phyloP scores from a whole-genome alignment of 2,329 filamentous ascomycete genomes.

The Nakataea oryzae region DNA sequence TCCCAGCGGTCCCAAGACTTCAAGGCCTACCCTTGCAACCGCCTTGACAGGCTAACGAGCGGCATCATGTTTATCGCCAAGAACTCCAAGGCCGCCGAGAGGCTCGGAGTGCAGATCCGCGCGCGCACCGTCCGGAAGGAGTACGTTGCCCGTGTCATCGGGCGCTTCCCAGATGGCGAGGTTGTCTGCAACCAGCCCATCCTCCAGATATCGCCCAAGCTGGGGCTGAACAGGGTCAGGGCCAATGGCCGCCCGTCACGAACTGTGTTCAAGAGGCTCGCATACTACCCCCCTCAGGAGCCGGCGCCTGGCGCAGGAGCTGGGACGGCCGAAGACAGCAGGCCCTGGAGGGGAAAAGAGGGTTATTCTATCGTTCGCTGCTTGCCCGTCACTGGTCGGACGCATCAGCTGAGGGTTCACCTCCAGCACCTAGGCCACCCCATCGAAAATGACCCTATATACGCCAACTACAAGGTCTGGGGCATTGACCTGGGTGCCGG shows the following conservation, averaged over 20 bases:
- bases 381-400: constrained; percentile 83
- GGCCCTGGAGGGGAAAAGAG: constrained; percentile 42
- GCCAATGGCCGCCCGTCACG: constrained; percentile 83
- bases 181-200: constrained; percentile 91
- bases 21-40: constrained; percentile 65
- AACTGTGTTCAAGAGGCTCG: constrained; percentile 83
- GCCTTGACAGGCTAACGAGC: constrained; percentile 87
- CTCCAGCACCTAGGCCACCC: constrained; percentile 90
- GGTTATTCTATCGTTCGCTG: constrained; percentile 95
- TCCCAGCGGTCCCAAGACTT: constrained; percentile 53
- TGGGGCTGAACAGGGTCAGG: constrained; percentile 88
- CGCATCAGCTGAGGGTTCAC: constrained; percentile 91
- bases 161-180: constrained; percentile 84
- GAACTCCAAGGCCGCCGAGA: constrained; percentile 66
- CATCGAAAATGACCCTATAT: constrained; percentile 96
- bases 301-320: constrained; percentile 1
- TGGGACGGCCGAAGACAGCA: constrained; percentile 11
- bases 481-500: constrained; percentile 64
- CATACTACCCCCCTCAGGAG: constrained; percentile 70
- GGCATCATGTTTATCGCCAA: constrained; percentile 99
- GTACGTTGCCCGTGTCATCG: constrained; percentile 84
- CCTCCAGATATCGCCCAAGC: constrained; percentile 85
- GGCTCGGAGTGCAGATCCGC: constrained; percentile 65
- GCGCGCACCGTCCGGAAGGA: constrained; percentile 84
- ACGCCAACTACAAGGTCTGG: constrained; percentile 89